phyloP scores from a whole-genome alignment of 805 yeast species.

The Nakazawaea ambrosiae region DNA sequence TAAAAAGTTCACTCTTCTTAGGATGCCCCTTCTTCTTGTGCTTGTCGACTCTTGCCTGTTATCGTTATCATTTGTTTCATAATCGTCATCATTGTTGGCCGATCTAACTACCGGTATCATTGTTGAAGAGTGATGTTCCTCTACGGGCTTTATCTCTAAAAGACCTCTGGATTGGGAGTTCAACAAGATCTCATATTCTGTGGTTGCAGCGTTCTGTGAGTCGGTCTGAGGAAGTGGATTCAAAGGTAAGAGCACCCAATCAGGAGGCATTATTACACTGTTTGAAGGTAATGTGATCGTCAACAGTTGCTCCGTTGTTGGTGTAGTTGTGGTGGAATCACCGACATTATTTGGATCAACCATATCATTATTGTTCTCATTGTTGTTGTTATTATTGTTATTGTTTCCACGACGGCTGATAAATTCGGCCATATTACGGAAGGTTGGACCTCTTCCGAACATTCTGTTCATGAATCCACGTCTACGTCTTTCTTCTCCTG shows the following conservation, averaged over 20 bases:
- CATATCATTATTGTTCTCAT: too few species aligned
- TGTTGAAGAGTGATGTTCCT: background rate
- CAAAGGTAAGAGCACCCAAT: slow-evolving; percentile 22
- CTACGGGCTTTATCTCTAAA: slow-evolving; percentile 5
- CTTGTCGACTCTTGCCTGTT: background rate
- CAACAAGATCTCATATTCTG: slow-evolving; percentile 13
- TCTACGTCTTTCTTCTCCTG: background rate
- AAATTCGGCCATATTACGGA: too few species aligned
- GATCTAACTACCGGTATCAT: background rate
- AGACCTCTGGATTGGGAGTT: slow-evolving; percentile 11
- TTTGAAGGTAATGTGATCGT: slow-evolving; percentile 15
- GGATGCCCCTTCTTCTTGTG: background rate
- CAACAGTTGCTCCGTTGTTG: slow-evolving; percentile 2
- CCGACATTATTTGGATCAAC: background rate
- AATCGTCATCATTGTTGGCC: too few species aligned
- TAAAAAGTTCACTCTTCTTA: too few species aligned
- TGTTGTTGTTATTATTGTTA: too few species aligned
- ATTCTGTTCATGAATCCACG: background rate
- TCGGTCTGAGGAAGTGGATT: slow-evolving; percentile 1
- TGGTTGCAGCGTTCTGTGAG: slow-evolving; percentile 1
- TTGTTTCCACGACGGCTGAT: too few species aligned
- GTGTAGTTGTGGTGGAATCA: slow-evolving; percentile 2
- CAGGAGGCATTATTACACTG: slow-evolving; percentile 22
- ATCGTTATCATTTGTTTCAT: too few species aligned
- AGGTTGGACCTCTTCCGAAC: background rate